phyloP scores from a whole-genome alignment of 1,139 yeast species.

The Kluyveromyces sp. region DNA sequence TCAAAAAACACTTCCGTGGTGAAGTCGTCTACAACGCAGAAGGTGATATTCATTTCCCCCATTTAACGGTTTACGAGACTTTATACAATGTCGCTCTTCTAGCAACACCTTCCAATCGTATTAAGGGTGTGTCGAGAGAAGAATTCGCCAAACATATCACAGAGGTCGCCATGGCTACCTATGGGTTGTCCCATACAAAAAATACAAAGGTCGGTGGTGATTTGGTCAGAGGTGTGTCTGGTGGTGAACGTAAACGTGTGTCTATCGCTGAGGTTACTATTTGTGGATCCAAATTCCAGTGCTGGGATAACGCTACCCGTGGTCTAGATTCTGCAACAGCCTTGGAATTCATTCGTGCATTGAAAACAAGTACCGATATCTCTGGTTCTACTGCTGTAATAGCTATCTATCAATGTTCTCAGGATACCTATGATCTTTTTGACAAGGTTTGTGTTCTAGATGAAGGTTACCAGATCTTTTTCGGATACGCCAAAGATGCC shows the following conservation, averaged over 20 bases:
- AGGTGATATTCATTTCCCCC: conserved; percentile 64
- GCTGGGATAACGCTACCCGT: conserved; percentile 73
- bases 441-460: conserved; percentile 69
- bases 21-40: conserved; percentile 71
- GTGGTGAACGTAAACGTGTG: conserved; percentile 78
- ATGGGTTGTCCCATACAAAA: conserved; percentile 59
- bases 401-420: conserved; percentile 79
- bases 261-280: conserved; percentile 63
- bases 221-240: conserved; percentile 69
- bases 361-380: conserved; percentile 55
- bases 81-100: conserved; percentile 55
- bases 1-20: conserved; percentile 42
- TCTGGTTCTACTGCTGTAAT: conserved; percentile 57
- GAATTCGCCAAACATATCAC: conserved; percentile 55
- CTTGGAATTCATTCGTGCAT: conserved; percentile 61
- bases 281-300: conserved; percentile 55
- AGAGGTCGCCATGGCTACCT: conserved; percentile 64
- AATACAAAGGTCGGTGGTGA: conserved; percentile 65
- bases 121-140: conserved; percentile 50
- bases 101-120: conserved; percentile 60
- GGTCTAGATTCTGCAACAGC: conserved; percentile 75
- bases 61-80: conserved; percentile 65
- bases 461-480: conserved; percentile 71
- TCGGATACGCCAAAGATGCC: conserved; percentile 55
- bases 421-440: conserved; percentile 66